Conservation (phyloP, 768 basidiomycete genomes). For the Chalciporus pseudorubinellus region DNA sequence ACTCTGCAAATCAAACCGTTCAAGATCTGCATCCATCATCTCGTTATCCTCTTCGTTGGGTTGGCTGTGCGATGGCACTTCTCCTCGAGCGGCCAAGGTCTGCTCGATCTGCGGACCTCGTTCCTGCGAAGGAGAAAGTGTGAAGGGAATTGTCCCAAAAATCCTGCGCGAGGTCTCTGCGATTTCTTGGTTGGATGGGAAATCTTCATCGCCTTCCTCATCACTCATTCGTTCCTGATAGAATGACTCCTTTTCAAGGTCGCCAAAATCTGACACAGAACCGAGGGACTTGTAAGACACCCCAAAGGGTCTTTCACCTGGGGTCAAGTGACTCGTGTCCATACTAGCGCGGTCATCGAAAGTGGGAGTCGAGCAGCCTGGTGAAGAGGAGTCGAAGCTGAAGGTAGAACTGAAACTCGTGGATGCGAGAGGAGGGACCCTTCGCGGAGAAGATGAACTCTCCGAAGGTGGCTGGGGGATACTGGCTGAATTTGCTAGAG, state of each 20-base stretch:
- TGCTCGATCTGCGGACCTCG: constrained; percentile 1
- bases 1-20: constrained; percentile 58
- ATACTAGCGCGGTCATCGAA: constrained; percentile 17
- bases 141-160: constrained; percentile 38
- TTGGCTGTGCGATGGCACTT: constrained; percentile 29
- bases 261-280: constrained; percentile 59
- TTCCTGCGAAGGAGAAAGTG: constrained; percentile 19
- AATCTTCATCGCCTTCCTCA: constrained; percentile 23
- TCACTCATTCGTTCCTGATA: constrained; percentile 10
- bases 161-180: constrained; percentile 46
- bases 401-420: constrained; percentile 30
- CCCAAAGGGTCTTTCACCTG: constrained; percentile 11
- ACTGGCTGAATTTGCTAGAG: constrained; percentile 23
- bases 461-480: background rate
- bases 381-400: constrained; percentile 20
- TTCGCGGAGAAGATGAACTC: background rate
- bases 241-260: constrained; percentile 34
- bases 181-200: constrained; percentile 52
- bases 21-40: constrained; percentile 38
- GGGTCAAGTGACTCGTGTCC: constrained; percentile 17
- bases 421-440: constrained; percentile 8
- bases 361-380: constrained; percentile 27
- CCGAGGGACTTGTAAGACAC: constrained; percentile 51
- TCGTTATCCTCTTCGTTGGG: constrained; percentile 24
- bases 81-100: background rate